Conservation (phyloP, 1,284 basidiomycete genomes). For the Apiotrichum gracile region DNA sequence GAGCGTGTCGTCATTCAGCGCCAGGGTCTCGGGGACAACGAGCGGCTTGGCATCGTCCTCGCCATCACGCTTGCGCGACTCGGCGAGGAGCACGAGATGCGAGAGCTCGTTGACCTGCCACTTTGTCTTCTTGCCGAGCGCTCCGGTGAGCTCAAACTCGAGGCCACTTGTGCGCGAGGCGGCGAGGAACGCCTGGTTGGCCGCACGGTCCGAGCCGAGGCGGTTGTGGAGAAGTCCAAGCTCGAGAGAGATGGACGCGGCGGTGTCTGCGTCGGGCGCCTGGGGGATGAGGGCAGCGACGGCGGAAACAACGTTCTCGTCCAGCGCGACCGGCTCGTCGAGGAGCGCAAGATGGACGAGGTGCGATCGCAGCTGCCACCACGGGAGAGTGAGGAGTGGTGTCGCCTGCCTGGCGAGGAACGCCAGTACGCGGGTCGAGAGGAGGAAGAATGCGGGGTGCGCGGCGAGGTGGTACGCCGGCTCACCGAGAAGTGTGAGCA, state of each 20-base stretch:
- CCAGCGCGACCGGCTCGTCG: constrained; percentile 71
- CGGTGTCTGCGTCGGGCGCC: constrained; percentile 52
- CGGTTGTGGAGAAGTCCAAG: constrained; percentile 72
- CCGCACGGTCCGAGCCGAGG: constrained; percentile 64
- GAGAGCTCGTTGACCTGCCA: constrained; percentile 81
- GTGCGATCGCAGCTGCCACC: constrained; percentile 76
- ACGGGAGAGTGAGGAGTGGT: constrained; percentile 52
- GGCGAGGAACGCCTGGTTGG: constrained; percentile 70
- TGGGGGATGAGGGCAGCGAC: constrained; percentile 53
- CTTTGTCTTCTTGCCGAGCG: constrained; percentile 88
- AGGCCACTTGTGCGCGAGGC: constrained; percentile 74
- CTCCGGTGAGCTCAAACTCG: constrained; percentile 87
- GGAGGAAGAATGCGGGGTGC: constrained; percentile 64
- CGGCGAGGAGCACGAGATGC: constrained; percentile 90
- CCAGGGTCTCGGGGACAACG: constrained; percentile 67
- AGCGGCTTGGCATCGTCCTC: constrained; percentile 22
- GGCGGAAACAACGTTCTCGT: constrained; percentile 51
- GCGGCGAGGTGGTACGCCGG: constrained; percentile 89
- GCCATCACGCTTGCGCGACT: constrained; percentile 59
- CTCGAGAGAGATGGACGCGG: constrained; percentile 69
- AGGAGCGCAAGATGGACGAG: constrained; percentile 76
- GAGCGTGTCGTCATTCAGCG: constrained; percentile 92
- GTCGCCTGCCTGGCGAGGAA: constrained; percentile 48
- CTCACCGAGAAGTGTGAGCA: constrained; percentile 80
- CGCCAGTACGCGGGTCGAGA: constrained; percentile 67